Evolutionary conservation across 2,329 filamentous ascomycete species (phyloP).

Genomic region (Fusarium clavum): DNA sequence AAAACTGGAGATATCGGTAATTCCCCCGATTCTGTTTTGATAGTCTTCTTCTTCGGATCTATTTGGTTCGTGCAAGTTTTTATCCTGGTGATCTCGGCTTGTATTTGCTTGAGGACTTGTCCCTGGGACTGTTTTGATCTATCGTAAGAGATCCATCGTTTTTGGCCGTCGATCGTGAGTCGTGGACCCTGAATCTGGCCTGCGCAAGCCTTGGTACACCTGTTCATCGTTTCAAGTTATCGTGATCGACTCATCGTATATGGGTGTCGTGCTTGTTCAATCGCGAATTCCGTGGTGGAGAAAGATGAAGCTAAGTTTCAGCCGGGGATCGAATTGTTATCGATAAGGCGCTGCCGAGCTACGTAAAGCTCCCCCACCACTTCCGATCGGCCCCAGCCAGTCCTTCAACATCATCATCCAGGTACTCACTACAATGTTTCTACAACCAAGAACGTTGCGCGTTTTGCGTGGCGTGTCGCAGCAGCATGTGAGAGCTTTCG

Average conservation of each 20-base stretch:
- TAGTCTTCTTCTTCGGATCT: conserved; percentile 42
- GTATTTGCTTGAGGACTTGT: conserved; percentile 48
- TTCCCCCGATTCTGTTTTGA: conserved; percentile 58
- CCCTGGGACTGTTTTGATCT: conserved; percentile 39
- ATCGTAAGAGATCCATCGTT: conserved; percentile 52
- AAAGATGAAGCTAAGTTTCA: conserved; percentile 11
- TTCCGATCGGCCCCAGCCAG: conserved; percentile 29
- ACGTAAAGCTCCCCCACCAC: conserved; percentile 43
- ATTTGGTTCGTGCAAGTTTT: conserved; percentile 40
- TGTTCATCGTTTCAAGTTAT: conserved; percentile 46
- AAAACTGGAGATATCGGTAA: conserved; percentile 67
- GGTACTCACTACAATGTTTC: conserved; percentile 43
- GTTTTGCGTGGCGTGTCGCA: conserved; percentile 52
- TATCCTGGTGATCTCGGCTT: conserved; percentile 49
- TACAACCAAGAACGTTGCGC: conserved; percentile 47
- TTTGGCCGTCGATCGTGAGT: conserved; percentile 21
- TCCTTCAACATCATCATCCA: conserved; percentile 17
- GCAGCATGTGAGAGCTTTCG: conserved; percentile 56
- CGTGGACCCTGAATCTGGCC: conserved; percentile 15
- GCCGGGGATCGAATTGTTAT: conserved; percentile 29
- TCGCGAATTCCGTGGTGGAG: background rate
- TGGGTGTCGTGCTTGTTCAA: background rate
- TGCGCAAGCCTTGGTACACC: conserved; percentile 38
- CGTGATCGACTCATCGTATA: conserved; percentile 33
- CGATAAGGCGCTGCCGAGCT: conserved; percentile 28